A percentile compares a stretch with the other conserved stretches of the same genome.
phyloP scores from a whole-genome alignment of 2,329 filamentous ascomycete genomes.

The Aspergillus pseudonomiae region DNA sequence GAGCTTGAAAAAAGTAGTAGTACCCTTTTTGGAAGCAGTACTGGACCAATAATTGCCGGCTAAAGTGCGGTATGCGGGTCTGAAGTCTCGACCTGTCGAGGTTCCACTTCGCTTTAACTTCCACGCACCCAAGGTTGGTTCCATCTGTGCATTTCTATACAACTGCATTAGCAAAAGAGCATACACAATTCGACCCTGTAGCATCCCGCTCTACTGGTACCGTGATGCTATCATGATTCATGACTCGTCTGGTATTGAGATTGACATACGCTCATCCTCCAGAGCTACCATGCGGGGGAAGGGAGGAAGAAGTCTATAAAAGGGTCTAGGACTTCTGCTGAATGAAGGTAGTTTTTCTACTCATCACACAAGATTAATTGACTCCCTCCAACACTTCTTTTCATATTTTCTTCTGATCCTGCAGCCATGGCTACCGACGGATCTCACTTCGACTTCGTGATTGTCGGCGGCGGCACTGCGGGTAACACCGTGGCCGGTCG shows the following conservation, averaged over 20 bases:
- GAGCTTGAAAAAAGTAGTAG: not conserved
- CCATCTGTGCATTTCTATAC: no score
- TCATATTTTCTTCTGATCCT: not conserved
- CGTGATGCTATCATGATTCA: not conserved
- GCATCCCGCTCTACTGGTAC: not conserved
- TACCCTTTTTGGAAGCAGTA: not conserved
- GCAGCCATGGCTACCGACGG: not conserved
- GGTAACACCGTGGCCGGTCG: slow-evolving; percentile 52
- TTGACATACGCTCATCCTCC: not conserved
- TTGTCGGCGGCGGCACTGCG: slow-evolving; percentile 42
- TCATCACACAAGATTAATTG: not conserved
- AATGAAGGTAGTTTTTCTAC: not conserved
- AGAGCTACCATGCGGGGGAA: not conserved
- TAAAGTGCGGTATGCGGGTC: not conserved
- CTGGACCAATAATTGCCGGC: not conserved
- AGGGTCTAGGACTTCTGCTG: not conserved
- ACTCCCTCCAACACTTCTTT: not conserved
- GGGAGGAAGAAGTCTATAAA: not conserved
- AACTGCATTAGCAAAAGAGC: no score
- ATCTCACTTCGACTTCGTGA: slow-evolving; percentile 31
- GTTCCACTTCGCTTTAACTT: not conserved
- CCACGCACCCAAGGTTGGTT: no score
- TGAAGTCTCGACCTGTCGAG: not conserved
- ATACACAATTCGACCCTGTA: not conserved
- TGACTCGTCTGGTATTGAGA: not conserved